Evolutionary conservation across 2,329 filamentous ascomycete genomes (phyloP).

Genomic region (Hirsutella rhossiliensis): DNA sequence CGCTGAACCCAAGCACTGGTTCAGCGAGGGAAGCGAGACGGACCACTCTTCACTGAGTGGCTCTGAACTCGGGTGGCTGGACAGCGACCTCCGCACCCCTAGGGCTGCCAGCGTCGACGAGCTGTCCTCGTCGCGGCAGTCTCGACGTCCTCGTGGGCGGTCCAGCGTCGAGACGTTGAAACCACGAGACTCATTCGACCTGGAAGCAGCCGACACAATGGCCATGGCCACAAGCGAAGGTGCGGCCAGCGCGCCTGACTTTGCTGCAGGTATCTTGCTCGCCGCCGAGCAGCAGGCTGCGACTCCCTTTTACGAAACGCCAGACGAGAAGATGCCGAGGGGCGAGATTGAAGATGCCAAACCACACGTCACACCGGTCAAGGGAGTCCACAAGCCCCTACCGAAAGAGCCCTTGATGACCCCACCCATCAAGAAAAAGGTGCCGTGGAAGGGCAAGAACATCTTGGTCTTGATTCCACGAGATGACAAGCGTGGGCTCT

Average conservation of each 20-base stretch:
- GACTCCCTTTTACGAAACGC: constrained; percentile 3
- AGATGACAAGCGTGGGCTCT: constrained; percentile 52
- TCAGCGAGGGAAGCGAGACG: constrained; percentile 61
- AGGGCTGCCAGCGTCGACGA: constrained; percentile 20
- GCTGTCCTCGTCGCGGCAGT: constrained; percentile 10
- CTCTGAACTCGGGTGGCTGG: constrained; percentile 44
- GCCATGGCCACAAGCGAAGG: constrained; percentile 19
- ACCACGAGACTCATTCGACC: constrained; percentile 15
- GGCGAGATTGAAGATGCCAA: constrained; percentile 15
- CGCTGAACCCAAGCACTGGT: constrained; percentile 66
- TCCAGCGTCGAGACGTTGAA: constrained; percentile 47
- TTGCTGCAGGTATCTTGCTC: constrained; percentile 8
- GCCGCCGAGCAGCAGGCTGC: constrained; percentile 12
- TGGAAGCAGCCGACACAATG: constrained; percentile 15
- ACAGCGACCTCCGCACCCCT: constrained; percentile 35
- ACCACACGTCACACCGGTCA: constrained; percentile 22
- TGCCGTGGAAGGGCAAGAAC: constrained; percentile 64
- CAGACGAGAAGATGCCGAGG: constrained; percentile 1
- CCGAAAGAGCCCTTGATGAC: constrained; percentile 30
- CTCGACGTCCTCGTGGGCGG: constrained; percentile 30
- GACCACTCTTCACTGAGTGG: constrained; percentile 65
- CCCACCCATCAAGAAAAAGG: constrained; percentile 55
- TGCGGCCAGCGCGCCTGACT: constrained; percentile 1
- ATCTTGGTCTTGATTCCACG: constrained; percentile 59
- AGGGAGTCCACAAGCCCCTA: constrained; percentile 20